Percentiles rank a stretch among this genome's conserved stretches.
Evolutionary conservation across 2,329 filamentous ascomycete genomes (phyloP).

Genomic region (Zopfia rhizophila): DNA sequence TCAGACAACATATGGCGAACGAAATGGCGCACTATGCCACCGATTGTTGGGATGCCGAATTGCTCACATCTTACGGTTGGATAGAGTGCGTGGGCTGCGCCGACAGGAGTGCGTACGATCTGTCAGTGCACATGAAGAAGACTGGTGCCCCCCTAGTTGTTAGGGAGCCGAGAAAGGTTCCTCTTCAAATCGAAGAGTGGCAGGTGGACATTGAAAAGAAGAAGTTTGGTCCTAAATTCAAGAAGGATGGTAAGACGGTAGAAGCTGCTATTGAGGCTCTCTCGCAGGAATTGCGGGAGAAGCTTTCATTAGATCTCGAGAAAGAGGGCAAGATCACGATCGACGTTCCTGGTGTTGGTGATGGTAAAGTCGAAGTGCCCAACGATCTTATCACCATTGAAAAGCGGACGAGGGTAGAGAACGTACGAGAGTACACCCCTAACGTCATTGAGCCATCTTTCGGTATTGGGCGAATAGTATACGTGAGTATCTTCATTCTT

Average conservation of each 20-base stretch:
- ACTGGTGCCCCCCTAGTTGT: slow-evolving; percentile 89
- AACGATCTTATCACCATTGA: slow-evolving; percentile 86
- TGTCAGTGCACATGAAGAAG: slow-evolving; percentile 91
- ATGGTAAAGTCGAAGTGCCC: slow-evolving; percentile 80
- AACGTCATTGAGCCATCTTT: slow-evolving; percentile 99
- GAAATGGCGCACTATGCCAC: slow-evolving; percentile 94
- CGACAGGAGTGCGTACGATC: slow-evolving; percentile 92
- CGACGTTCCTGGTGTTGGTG: slow-evolving; percentile 73
- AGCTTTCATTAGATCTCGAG: slow-evolving; percentile 77
- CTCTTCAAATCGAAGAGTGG: slow-evolving; percentile 85
- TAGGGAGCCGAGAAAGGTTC: slow-evolving; percentile 81
- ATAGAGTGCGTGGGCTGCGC: slow-evolving; percentile 98
- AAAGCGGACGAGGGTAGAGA: slow-evolving; percentile 82
- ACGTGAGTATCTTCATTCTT: slow-evolving; percentile 56
- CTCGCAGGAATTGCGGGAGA: slow-evolving; percentile 83
- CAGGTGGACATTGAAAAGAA: slow-evolving; percentile 90
- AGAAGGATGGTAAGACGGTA: slow-evolving; percentile 86
- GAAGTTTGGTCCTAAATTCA: slow-evolving; percentile 94
- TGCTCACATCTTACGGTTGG: slow-evolving; percentile 93
- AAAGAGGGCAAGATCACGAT: slow-evolving; percentile 79
- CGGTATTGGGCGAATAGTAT: slow-evolving; percentile 93
- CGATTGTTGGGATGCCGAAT: slow-evolving; percentile 98
- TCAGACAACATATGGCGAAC: slow-evolving; percentile 95
- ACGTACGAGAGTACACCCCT: slow-evolving; percentile 89
- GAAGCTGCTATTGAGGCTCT: slow-evolving; percentile 81